Percentiles rank a stretch among this genome's conserved stretches.
Conservation (phyloP, 2,329 filamentous ascomycete genomes). For the Fusarium sulawesiense region DNA sequence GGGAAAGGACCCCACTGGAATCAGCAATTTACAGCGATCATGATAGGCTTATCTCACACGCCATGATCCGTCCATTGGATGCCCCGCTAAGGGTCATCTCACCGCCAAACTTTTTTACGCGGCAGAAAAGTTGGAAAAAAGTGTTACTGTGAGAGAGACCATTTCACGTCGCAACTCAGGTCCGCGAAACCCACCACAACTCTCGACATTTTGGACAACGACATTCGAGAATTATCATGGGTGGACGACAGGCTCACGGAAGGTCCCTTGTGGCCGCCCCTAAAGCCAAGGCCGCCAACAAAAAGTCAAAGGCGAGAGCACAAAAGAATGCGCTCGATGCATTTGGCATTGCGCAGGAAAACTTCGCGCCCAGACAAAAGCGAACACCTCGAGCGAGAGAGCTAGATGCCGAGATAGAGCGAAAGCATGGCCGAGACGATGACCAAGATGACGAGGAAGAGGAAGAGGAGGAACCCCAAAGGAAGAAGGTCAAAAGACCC, state of each 20-base stretch:
- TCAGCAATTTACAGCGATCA: conserved; percentile 37
- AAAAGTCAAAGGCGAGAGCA: conserved; percentile 62
- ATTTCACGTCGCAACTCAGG: conserved; percentile 21
- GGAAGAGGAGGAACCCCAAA: conserved; percentile 58
- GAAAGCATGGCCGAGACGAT: conserved; percentile 58
- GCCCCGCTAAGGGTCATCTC: conserved; percentile 45
- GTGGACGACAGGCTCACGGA: conserved; percentile 69
- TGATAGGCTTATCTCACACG: conserved; percentile 49
- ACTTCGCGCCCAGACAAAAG: conserved; percentile 61
- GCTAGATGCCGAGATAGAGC: conserved; percentile 60
- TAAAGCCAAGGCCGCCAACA: conserved; percentile 46
- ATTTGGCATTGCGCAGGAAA: conserved; percentile 67
- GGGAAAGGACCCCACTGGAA: conserved; percentile 20
- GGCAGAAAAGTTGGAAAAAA: conserved; percentile 47
- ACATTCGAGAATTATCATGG: conserved; percentile 55
- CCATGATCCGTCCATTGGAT: conserved; percentile 13
- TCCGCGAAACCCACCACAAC: conserved; percentile 31
- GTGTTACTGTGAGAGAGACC: conserved; percentile 2
- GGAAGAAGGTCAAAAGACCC: conserved; percentile 58
- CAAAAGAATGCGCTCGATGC: conserved; percentile 66
- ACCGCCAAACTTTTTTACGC: conserved; percentile 46
- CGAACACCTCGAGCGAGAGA: conserved; percentile 63
- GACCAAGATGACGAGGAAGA: conserved; percentile 62
- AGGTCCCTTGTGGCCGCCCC: conserved; percentile 59
- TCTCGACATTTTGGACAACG: conserved; percentile 6